A percentile compares a stretch with the other conserved stretches of the same genome.
Conservation (phyloP, 495 filamentous ascomycete genomes). For the Hypoxylon rickii region DNA sequence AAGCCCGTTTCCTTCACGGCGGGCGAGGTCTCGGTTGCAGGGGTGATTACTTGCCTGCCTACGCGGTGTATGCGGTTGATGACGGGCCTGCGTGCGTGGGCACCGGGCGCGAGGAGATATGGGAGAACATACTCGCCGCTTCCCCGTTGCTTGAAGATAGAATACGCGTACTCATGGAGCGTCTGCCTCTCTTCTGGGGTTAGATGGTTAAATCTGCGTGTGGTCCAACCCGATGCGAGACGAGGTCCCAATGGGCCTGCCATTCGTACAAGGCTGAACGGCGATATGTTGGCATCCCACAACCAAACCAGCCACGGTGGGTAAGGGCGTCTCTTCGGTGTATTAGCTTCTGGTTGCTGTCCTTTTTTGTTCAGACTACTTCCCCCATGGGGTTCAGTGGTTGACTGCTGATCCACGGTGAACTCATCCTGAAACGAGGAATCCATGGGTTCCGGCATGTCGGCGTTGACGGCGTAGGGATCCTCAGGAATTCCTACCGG, state of each 20-base stretch:
- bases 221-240: constrained; percentile 93
- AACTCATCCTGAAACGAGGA: constrained; percentile 74
- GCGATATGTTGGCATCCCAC: constrained; percentile 97
- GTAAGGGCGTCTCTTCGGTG: constrained; percentile 58
- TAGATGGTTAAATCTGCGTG: constrained; percentile 86
- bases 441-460: constrained; percentile 74
- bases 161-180: constrained; percentile 90
- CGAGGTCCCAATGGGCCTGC: constrained; percentile 90
- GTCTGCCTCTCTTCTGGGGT: constrained; percentile 79
- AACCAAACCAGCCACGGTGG: constrained; percentile 88
- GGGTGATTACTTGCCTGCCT: constrained; percentile 64
- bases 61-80: constrained; percentile 87
- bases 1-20: constrained; percentile 68
- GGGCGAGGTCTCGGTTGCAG: constrained; percentile 41
- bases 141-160: constrained; percentile 90
- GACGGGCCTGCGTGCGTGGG: constrained; percentile 85
- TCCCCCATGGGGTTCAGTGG: constrained; percentile 45
- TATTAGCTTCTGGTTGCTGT: constrained; percentile 25
- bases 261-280: constrained; percentile 88
- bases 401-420: constrained; percentile 70
- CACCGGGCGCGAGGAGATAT: constrained; percentile 91
- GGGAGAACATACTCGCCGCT: constrained; percentile 92
- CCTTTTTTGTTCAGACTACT: constrained; percentile 29
- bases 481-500: constrained; percentile 96
- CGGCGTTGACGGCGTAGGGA: constrained; percentile 83